Conservation (phyloP, 768 basidiomycete genomes). For the Leccinum truebloodii region DNA sequence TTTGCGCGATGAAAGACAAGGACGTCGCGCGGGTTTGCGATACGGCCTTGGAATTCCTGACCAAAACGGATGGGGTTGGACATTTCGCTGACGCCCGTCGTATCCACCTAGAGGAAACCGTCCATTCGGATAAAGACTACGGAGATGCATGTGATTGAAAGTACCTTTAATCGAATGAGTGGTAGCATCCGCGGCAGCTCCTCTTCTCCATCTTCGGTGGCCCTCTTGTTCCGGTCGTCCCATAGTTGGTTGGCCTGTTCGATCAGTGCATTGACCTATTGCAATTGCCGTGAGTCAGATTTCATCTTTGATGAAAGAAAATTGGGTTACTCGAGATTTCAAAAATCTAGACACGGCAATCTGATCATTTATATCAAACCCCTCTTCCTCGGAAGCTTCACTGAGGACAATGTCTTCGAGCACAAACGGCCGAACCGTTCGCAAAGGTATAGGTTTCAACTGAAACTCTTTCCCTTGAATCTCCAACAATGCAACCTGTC, state of each 20-base stretch:
- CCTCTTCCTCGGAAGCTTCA: constrained; percentile 78
- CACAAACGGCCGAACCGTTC: constrained; percentile 93
- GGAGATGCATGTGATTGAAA: not conserved
- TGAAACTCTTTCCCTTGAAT: constrained; percentile 89
- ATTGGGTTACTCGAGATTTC: constrained; percentile 55
- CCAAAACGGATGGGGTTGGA: constrained; percentile 97
- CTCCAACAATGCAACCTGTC: constrained; percentile 88
- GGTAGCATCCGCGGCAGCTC: constrained; percentile 76
- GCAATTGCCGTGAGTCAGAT: constrained; percentile 2
- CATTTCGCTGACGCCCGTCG: constrained; percentile 86
- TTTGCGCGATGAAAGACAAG: constrained; percentile 88
- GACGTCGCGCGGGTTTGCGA: constrained; percentile 95
- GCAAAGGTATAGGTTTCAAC: constrained; percentile 80
- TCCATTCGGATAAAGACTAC: not conserved
- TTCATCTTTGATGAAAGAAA: not conserved
- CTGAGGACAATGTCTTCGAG: constrained; percentile 75
- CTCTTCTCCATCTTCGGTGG: constrained; percentile 61
- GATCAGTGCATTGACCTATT: constrained; percentile 77
- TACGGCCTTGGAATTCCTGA: constrained; percentile 85
- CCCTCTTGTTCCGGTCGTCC: constrained; percentile 35
- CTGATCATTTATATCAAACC: constrained; percentile 75
- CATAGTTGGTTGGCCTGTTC: constrained; percentile 59
- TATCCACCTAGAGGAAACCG: constrained; percentile 66
- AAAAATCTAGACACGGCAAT: constrained; percentile 83
- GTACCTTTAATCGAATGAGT: constrained; percentile 80